Evolutionary conservation across 306 rosid genomes (phyloP), one percentile per base, ranked within the genome.

Genomic region (Trifolium dubium): DNA sequence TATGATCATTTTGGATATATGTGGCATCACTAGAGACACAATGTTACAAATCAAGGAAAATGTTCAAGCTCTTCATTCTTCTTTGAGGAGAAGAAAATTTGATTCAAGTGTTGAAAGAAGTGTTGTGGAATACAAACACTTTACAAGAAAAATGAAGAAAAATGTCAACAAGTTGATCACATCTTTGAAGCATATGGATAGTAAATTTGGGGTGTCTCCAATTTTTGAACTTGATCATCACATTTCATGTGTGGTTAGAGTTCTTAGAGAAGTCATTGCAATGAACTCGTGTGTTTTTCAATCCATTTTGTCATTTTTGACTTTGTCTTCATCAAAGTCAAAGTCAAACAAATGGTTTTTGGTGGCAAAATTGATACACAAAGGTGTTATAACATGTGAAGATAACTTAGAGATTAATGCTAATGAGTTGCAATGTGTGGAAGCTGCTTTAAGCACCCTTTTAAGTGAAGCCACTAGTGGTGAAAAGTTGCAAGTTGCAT

Each of bases 71-170:
- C 54, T 65, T 65, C 71, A 65, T 12, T 65, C 71, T 65, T 19
- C 39, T 41, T 19, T 65, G 3, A 19, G 71, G 11, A 65, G 71
- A 65, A 65, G 55, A 65, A 65, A 65, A 23, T 10, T 35, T 3
- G 71, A 65, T 43, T 41, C 71, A 41, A 12, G 54, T 43, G 71
- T 65, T 65, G 71, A 65, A 65, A 65, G 6, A 65, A 41, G 71
- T 43, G 54, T 65, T 6, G 71, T 10, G 13, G 54, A 65, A 65
- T 65, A 65, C 35, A 65, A 41, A 18, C 23, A 41, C 5, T 65
- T 43, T 54, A 43, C 71, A 43, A 65, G 43, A 29, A 43, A 23
- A 1, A 65, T 65, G 71, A 65, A 43, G 71, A 41, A 65, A 41
- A 65, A 65, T 43, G 39, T 23, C 0, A 65, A 23, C 39, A 65